Base-by-base conservation (phyloP, 2,329 filamentous ascomycete species). In the Aspergillus candidus region DNA sequence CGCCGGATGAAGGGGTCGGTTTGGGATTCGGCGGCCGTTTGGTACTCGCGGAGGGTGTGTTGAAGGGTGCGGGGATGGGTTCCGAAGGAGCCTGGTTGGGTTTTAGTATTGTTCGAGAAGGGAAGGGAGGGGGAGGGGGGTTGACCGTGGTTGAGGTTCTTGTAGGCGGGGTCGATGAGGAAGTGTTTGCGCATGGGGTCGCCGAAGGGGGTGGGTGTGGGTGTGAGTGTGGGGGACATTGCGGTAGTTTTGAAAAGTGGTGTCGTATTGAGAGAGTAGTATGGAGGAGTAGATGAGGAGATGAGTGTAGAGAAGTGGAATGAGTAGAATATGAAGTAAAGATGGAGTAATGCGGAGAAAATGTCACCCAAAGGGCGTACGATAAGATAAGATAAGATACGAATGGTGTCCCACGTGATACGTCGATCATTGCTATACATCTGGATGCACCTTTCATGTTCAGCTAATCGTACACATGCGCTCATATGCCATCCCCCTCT, bases 1-100 rank as follows among this genome's bases (percentile, higher is more conserved):
- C 84, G 86, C 17, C 85, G 80, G 59, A 91, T 82, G 70, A 89
- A 95, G 6, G 69, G 63, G 66, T 96, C 90, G 0, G 89, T 87
- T 0, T 72, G 72, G 1, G 76, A 70, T 69, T 95, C 89, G 31
- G 74, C 70, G 4, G 72, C 68, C 49, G 83, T 77, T 60, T 90
- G 83, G 57, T 83, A 85, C n/a, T 72, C 58, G 12, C 77, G 80
- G 14, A 84, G 74, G 39, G 73, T 74, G 11, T 75, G 66, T 12
- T 75, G 77, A 47, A 96, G 74, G 14, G 68, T 61, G 8, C 67
- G 71, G 3, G 90, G 89, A 55, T 83, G 82, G 2, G 83, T 82
- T 30, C 90, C 90, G 61, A 87, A 95, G 1, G 88, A 94, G 38
- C 88, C 55, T 61, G 40, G 40, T 13, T 30, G 18, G 18, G 18